Evolutionary conservation across 257 asterid genomes (phyloP).

Genomic region (Solanum lycopersicoides): DNA sequence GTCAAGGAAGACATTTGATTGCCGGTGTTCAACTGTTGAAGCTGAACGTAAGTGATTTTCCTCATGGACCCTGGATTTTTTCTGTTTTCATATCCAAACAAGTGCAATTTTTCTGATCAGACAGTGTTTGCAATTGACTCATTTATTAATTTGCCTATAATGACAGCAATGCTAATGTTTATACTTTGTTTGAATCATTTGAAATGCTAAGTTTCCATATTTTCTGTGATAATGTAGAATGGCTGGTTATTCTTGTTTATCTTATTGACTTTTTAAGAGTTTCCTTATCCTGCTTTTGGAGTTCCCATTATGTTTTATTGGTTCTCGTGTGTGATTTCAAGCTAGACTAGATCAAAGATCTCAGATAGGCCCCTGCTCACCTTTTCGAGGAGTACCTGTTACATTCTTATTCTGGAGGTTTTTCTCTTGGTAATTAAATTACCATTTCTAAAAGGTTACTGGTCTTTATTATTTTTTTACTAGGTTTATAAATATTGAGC

Average conservation of each 20-base stretch:
- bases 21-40: conserved; percentile 28
- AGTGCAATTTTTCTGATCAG: neutral
- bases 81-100: neutral
- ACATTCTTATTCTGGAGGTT: neutral
- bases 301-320: neutral
- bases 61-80: neutral
- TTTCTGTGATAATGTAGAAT: neutral
- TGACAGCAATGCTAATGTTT: neutral
- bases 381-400: neutral
- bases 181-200: neutral
- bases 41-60: conserved; percentile 31
- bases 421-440: neutral
- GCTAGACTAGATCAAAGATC: neutral
- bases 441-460: neutral
- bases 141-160: neutral
- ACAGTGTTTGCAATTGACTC: neutral
- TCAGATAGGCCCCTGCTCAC: neutral
- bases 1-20: conserved; percentile 26
- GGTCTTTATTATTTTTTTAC: neutral
- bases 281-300: neutral
- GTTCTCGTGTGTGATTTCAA: neutral
- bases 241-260: neutral
- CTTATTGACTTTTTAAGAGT: neutral
- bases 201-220: neutral
- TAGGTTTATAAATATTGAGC: neutral